phyloP scores from a whole-genome alignment of 75 land plant genomes.

The Picea sitchensis region DNA sequence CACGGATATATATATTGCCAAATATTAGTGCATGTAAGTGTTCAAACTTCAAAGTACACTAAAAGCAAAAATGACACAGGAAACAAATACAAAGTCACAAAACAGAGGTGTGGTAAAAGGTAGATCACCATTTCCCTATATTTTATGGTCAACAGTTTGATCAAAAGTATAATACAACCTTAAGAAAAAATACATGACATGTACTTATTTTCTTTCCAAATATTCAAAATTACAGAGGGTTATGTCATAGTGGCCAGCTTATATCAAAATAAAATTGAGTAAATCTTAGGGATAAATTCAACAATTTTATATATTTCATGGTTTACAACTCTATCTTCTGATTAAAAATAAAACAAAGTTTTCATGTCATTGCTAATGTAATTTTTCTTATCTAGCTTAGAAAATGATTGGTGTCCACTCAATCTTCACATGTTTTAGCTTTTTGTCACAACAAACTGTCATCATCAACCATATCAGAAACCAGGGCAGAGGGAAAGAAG shows the following conservation, averaged over 20 bases:
- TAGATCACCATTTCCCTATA: neutral
- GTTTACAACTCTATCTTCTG: neutral
- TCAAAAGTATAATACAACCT: neutral
- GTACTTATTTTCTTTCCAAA: neutral
- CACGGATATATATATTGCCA: neutral
- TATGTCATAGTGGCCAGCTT: neutral
- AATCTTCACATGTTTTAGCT: neutral
- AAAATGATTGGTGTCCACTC: neutral
- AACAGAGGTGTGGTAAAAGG: neutral
- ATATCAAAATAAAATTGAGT: neutral
- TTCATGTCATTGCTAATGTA: neutral
- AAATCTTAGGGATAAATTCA: neutral
- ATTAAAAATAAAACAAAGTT: neutral
- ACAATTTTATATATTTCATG: constrained; percentile 1
- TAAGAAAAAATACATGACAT: neutral
- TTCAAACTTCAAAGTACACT: neutral
- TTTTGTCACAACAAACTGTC: neutral
- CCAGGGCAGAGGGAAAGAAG: neutral
- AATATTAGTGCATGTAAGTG: neutral
- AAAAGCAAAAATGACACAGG: neutral
- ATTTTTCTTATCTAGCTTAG: neutral
- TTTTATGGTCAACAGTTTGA: neutral
- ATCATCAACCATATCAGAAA: neutral
- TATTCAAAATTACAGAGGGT: neutral
- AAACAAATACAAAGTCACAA: neutral